phyloP scores from a whole-genome alignment of 768 basidiomycete species.

The Termitomyces bulborhizus region DNA sequence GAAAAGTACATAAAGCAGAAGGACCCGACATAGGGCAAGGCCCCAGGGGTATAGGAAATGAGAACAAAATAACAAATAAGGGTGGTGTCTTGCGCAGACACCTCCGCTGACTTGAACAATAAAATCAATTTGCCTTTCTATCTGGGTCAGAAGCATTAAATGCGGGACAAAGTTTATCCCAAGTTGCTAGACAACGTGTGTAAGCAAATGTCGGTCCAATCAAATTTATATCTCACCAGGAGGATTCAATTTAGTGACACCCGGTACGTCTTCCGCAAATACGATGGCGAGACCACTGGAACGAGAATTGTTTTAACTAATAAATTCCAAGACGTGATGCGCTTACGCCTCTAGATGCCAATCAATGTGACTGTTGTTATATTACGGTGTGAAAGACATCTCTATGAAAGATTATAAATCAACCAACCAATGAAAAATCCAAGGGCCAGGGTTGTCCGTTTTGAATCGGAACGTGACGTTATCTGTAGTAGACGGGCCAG shows the following conservation, averaged over 20 bases:
- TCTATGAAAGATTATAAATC: background rate
- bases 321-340: background rate
- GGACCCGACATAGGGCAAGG: too few relatives aligned
- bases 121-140: background rate
- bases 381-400: background rate
- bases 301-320: background rate
- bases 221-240: background rate
- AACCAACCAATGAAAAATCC: conserved; percentile 42
- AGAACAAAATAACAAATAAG: too few relatives aligned
- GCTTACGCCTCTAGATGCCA: conserved; percentile 38
- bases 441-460: conserved; percentile 47
- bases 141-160: conserved; percentile 8
- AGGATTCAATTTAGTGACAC: background rate
- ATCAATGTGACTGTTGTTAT: conserved; percentile 40
- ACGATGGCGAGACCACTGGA: conserved; percentile 33
- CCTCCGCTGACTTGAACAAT: too few relatives aligned
- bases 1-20: too few relatives aligned
- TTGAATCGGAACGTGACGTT: conserved; percentile 42
- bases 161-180: conserved; percentile 31
- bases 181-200: conserved; percentile 16
- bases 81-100: too few relatives aligned
- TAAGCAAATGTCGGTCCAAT: background rate
- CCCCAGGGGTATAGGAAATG: too few relatives aligned
- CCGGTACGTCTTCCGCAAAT: conserved; percentile 29
- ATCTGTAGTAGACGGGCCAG: conserved; percentile 22